phyloP scores from a whole-genome alignment of 2,329 filamentous ascomycete genomes.

The Nemania sp. region DNA sequence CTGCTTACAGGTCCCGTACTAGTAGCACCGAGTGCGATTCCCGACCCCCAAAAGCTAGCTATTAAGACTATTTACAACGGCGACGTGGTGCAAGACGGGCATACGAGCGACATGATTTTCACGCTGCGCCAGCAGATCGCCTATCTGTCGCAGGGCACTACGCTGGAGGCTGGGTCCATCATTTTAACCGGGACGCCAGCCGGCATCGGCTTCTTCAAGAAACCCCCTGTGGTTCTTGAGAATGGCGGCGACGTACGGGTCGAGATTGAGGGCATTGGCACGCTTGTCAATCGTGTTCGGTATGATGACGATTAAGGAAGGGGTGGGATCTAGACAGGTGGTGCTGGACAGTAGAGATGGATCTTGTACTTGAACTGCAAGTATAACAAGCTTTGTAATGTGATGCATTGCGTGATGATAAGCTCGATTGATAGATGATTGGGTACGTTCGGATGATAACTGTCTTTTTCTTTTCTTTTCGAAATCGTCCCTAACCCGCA shows the following conservation, averaged over 20 bases:
- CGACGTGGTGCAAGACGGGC: conserved; percentile 52
- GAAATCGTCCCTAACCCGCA: no score
- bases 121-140: conserved; percentile 21
- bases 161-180: conserved; percentile 26
- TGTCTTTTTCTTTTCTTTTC: no score
- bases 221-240: conserved; percentile 25
- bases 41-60: conserved; percentile 47
- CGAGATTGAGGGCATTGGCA: conserved; percentile 25
- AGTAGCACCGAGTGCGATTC: conserved; percentile 49
- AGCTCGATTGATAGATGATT: no score
- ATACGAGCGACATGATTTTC: conserved; percentile 31
- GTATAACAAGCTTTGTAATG: no score
- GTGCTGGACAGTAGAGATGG: no score
- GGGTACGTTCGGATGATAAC: no score
- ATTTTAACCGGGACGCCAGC: conserved; percentile 28
- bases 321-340: no score
- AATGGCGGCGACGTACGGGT: conserved; percentile 24
- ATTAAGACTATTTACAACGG: conserved; percentile 55
- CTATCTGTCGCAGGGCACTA: conserved; percentile 28
- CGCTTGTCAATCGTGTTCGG: conserved; percentile 23
- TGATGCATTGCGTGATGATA: no score
- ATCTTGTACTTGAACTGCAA: no score
- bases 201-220: conserved; percentile 25
- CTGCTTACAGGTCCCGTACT: conserved; percentile 49
- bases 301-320: conserved; percentile 19